A percentile compares a stretch with the other conserved stretches of the same genome.
Evolutionary conservation across 2,329 filamentous ascomycete species (phyloP).

Genomic region (Colletotrichum phormii): DNA sequence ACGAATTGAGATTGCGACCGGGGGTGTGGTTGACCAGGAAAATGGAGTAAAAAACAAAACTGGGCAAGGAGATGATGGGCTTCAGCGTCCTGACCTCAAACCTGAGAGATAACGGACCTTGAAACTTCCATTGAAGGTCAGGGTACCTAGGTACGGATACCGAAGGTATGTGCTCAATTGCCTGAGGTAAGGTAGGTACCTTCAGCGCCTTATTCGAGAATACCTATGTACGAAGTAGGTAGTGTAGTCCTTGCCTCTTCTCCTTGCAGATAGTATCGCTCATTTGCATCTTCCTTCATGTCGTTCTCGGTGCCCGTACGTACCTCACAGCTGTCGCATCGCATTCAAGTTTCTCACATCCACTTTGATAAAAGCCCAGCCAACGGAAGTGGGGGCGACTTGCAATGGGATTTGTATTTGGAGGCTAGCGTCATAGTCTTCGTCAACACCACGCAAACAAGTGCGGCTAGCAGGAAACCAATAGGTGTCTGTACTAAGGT

Average conservation of each 20-base stretch:
- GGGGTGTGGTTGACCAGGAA: background rate
- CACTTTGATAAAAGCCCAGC: background rate
- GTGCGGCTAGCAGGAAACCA: background rate
- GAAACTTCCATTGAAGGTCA: background rate
- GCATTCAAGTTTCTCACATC: background rate
- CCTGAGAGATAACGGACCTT: background rate
- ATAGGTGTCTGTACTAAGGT: background rate
- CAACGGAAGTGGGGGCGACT: conserved; percentile 1
- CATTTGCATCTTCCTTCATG: too few species aligned
- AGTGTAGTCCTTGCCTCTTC: too few species aligned
- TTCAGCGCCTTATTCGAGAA: too few species aligned
- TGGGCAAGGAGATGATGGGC: background rate
- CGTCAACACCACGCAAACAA: background rate
- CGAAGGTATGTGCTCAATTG: too few species aligned
- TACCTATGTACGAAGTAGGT: too few species aligned
- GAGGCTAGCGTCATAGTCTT: background rate
- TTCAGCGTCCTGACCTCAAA: background rate
- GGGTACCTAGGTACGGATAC: too few species aligned
- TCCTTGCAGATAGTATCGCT: too few species aligned
- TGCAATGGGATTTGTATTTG: background rate
- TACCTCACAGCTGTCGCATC: background rate
- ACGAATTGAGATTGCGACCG: conserved; percentile 18
- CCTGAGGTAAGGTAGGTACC: too few species aligned
- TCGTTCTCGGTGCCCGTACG: background rate
- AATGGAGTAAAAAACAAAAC: background rate